Evolutionary conservation across 1,284 basidiomycete species (phyloP).

Genomic region (Chondrostereum purpureum): DNA sequence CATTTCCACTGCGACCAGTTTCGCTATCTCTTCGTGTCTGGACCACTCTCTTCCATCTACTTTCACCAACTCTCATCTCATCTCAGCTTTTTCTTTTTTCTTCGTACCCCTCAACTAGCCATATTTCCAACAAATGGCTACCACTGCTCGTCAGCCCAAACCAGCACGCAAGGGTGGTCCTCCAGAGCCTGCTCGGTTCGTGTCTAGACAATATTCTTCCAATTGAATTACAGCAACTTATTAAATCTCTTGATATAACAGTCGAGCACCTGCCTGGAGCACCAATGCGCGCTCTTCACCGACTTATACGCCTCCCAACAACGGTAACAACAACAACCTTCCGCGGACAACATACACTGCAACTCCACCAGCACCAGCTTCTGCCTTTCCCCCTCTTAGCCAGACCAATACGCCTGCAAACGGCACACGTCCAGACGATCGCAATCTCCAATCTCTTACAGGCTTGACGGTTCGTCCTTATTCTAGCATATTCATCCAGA

Average conservation of each 20-base stretch:
- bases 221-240: constrained; percentile 13
- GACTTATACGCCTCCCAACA: constrained; percentile 46
- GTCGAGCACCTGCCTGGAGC: constrained; percentile 55
- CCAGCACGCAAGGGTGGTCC: constrained; percentile 8
- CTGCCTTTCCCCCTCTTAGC: constrained; percentile 45
- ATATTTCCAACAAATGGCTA: constrained; percentile 7
- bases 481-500: constrained; percentile 8
- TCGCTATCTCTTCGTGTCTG: neutral
- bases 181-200: neutral
- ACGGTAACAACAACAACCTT: constrained; percentile 43
- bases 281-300: constrained; percentile 56
- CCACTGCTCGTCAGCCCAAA: constrained; percentile 11
- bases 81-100: constrained; percentile 12
- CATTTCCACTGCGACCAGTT: neutral
- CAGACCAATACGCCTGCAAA: too few relatives aligned
- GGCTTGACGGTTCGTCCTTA: constrained; percentile 55
- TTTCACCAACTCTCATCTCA: too few relatives aligned
- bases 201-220: neutral
- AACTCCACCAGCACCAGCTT: constrained; percentile 30
- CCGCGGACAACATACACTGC: constrained; percentile 41
- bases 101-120: constrained; percentile 2
- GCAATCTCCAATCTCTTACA: constrained; percentile 51
- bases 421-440: constrained; percentile 45
- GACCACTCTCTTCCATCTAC: constrained; percentile 11
- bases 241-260: constrained; percentile 23